Evolutionary conservation across 108 stramenopile genomes (phyloP), one percentile per base, ranked within the genome.

Genomic region (Cyclostephanos tholiformis): DNA sequence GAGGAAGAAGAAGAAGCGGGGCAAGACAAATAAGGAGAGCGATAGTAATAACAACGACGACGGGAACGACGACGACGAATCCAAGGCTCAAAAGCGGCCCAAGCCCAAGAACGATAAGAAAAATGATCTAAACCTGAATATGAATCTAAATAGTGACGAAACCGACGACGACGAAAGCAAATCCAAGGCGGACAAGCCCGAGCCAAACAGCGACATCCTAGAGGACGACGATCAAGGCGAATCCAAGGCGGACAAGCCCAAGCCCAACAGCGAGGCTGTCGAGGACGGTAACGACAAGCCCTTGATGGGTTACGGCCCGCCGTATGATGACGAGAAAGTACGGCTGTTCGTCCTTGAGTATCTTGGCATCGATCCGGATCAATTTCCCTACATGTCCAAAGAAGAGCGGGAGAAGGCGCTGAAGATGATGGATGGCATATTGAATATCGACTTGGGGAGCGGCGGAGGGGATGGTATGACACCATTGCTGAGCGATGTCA

Each of bases 341-440:
- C 44, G 14, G 13, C 44, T 46, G 14, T 46, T 46, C 44, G 44
- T 14, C 0, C 3, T 46, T 13, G 44, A 46, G 16, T 46, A 46
- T 4, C 16, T 46, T 1, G 44, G 44, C 2, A 46, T 46, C 44
- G 44, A 46, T 16, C 44, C 44, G 44, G 44, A 46, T 1, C 14
- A 16, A 14, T 46, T 46, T 14, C 44, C 44, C 14, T 14, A 46
- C 16, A 46, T 46, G 44, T 16, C 44, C 30, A 48, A 68, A 26
- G 52, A 53, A 41, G 67, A 68, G 52, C 32, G 56, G 67, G 56
- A 68, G 39, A 36, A 39, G 12, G 52, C 55, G 13, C 32, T 48
- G 16, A 19, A 23, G 16, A 30, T 68, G 52, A 55, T 68, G 67
- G 51, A 68, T 36, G 52, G n/a, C 13, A 51, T 53, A 5, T 68